Evolutionary conservation across 208 protist genomes (phyloP), one percentile per base, ranked within the genome.

Genomic region (Angomonas ambiguus): DNA sequence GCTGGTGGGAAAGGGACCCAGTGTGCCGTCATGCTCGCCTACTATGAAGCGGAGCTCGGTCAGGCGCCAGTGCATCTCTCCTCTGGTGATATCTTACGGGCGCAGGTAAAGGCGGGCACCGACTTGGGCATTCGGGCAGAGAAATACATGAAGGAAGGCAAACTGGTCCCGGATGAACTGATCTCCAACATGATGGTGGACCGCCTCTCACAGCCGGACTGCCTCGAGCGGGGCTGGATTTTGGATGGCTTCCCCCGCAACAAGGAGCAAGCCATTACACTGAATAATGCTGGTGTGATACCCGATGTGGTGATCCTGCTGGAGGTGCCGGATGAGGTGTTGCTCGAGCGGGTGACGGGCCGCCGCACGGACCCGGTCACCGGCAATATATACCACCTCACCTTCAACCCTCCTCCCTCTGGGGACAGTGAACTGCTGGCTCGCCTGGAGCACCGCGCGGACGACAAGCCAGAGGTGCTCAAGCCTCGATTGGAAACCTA

Each of bases 161-260:
- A 87, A 28, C 75, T 94, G 42, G 88, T 96, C 25, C 87, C 88
- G 11, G 84, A 93, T 61, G 80, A 69, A 33, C 74, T 95, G 41
- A 81, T 95, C 65, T 77, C 79, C 49, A 49, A 72, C 42, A 74
- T 95, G 16, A 77, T 93, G 27, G 79, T 74, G 30, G 59, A 85
- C n/a, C 86, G 89, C 24, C 72, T 97, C 27, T 45, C 76, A 45
- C 30, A 87, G 61, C 80, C 85, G 16, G 89, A 96, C 51, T 87
- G 76, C 18, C 58, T 80, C 48, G 49, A 77, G 53, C 80, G 92
- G 41, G 94, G 94, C 22, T 97, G 89, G 85, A 72, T 97, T 61
- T 74, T 97, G 11, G 92, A 97, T 62, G 94, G 94, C 31, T 97
- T 95, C 69, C 94, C 94, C 11, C 80, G 92, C 41, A 96, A 82